phyloP scores from a whole-genome alignment of 352 stramenopile genomes.

The Detonula confervacea region DNA sequence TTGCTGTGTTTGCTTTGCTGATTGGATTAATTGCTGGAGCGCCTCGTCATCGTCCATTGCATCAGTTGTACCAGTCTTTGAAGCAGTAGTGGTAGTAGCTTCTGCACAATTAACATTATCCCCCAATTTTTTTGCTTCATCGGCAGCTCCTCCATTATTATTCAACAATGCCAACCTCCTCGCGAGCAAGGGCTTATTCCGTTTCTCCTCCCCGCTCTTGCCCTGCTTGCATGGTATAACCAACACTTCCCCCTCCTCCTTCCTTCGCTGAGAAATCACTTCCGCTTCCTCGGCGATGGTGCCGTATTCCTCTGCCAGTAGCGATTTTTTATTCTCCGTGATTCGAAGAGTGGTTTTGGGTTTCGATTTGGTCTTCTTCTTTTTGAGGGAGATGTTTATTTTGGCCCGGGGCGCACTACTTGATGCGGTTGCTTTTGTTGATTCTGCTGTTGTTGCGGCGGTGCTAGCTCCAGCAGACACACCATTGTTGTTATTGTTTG shows the following conservation, averaged over 20 bases:
- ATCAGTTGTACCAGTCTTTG: background rate
- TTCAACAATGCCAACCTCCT: constrained; percentile 29
- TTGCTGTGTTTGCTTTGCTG: constrained; percentile 25
- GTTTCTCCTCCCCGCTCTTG: constrained; percentile 10
- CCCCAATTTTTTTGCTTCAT: background rate
- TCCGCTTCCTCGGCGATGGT: constrained; percentile 55
- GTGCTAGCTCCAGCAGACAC: too few relatives aligned
- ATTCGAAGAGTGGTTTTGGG: background rate
- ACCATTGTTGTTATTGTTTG: too few relatives aligned
- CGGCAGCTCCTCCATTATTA: background rate
- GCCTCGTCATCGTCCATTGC: constrained; percentile 28
- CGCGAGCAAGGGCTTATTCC: constrained; percentile 28
- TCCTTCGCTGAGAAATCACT: constrained; percentile 37
- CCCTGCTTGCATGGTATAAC: constrained; percentile 51
- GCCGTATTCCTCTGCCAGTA: constrained; percentile 43
- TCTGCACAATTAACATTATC: constrained; percentile 3
- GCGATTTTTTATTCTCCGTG: background rate
- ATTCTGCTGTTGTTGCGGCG: background rate
- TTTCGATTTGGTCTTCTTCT: constrained; percentile 16
- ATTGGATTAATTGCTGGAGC: constrained; percentile 37
- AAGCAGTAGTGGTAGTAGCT: background rate
- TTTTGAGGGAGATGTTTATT: constrained; percentile 33
- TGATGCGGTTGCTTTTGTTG: background rate
- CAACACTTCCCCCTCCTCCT: constrained; percentile 46
- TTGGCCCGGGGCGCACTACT: background rate